Base-by-base conservation (phyloP, 495 filamentous ascomycete species). In the Annulohypoxylon stygium region DNA sequence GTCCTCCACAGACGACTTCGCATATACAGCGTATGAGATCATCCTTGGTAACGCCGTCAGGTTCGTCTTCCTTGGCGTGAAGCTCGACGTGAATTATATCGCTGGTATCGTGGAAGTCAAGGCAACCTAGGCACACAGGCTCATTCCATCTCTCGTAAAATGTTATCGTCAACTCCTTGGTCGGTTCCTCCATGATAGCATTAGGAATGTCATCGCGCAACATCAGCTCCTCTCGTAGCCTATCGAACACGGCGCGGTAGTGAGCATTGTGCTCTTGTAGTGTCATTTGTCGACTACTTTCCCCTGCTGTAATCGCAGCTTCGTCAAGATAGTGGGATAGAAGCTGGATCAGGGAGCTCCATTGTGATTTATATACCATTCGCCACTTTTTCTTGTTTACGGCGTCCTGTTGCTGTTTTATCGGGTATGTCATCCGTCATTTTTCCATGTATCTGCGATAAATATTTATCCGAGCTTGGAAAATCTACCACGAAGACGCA, bases 41-140 rank as follows among this genome's bases (percentile, higher is more conserved):
- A 8, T 60, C 54, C 34, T 67, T 67, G 2, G 65, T 67, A 11
- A 67, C 43, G 5, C 65, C 65, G 16, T 67, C 65, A 5, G 65
- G 55, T 18, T 67, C 65, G 7, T 51, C 43, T 5, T 60, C 18
- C 54, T 30, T 50, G 12, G 65, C 65, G 16, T 59, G 30, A 11
- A 60, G 25, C 12, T 67, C 54, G 14, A 60, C 33, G 16, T 59
- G 65, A 10, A 67, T 41, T 9, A 59, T 50, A 36, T 67, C 54
- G 10, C 39, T 20, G 6, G 7, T 30, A 3, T 41, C 30, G 16
- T 59, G 33, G 8, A 55, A 65, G 48, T 65, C 37, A 14, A 57
- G 34, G 23, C 62, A 65, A n/a, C 62, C 26, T 18, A 65, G 41
- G 20, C 65, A 60, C 3, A 20, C n/a, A 0, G 10, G 14, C n/a